Percentiles rank a stretch among this genome's conserved stretches.
Conservation (phyloP, 129 eudicot species). For the Chrysanthemum lavandulifolium region DNA sequence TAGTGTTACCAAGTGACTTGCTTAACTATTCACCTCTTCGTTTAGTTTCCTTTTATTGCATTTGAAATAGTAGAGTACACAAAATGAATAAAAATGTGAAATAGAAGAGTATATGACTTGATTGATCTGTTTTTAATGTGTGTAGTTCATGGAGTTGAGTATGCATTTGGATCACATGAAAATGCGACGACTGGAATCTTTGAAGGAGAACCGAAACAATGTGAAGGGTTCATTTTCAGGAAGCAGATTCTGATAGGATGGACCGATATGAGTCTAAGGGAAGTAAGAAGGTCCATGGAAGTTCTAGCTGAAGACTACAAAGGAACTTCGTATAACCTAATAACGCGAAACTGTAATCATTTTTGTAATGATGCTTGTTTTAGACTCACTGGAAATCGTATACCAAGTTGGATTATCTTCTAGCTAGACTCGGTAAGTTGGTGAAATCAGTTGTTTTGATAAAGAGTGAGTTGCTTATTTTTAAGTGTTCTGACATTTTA, state of each 20-base stretch:
- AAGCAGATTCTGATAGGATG: slow-evolving; percentile 72
- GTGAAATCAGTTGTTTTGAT: too few relatives aligned
- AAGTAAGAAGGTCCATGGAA: slow-evolving; percentile 59
- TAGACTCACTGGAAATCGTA: slow-evolving; percentile 65
- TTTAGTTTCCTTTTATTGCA: too few relatives aligned
- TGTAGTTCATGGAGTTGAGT: slow-evolving; percentile 89
- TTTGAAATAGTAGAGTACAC: too few relatives aligned
- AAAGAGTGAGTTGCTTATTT: too few relatives aligned
- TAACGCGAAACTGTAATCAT: slow-evolving; percentile 86
- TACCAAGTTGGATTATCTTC: slow-evolving; percentile 89
- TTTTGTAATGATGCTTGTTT: slow-evolving; percentile 86
- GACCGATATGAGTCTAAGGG: slow-evolving; percentile 50
- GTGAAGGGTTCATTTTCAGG: slow-evolving; percentile 72
- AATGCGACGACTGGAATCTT: slow-evolving; percentile 69
- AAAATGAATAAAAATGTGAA: neutral
- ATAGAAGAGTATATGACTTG: neutral
- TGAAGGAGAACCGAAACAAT: slow-evolving; percentile 69
- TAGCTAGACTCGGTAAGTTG: slow-evolving; percentile 69
- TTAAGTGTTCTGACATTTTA: neutral
- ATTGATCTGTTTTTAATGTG: neutral
- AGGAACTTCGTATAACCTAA: slow-evolving; percentile 75
- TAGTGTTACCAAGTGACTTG: too few relatives aligned
- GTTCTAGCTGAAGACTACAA: slow-evolving; percentile 58
- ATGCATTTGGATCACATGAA: slow-evolving; percentile 87
- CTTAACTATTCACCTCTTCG: too few relatives aligned